Base-by-base conservation (phyloP, 441 rosid genomes). In the Metrosideros polymorpha region DNA sequence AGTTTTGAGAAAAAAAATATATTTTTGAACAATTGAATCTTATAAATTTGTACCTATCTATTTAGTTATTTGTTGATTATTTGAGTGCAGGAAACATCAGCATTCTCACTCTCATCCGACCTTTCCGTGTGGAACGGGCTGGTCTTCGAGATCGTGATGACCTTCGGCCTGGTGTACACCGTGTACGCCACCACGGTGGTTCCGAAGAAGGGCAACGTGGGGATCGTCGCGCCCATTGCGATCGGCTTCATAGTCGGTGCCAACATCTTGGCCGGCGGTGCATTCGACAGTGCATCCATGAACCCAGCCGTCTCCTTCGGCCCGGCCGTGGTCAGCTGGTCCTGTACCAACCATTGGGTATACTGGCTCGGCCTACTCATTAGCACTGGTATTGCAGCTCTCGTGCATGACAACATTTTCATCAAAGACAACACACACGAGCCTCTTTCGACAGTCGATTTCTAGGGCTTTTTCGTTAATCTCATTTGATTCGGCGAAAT, bases 191-290 rank as follows among this genome's bases (percentile, higher is more conserved):
- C 95, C 5, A 94, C 95, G 61, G 90, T 92, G 85, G 96, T 93
- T 87, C 95, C 94, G 47, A 94, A 89, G 92, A 93, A 90, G 84
- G 94, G 96, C 27, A 89, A 90, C 55, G 50, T 91, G 22, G 96
- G 96, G 14, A 89, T 87, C 25, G 89, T 94, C 82, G 96, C 96
- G 59, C 96, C 95, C 12, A 84, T 93, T 2, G 96, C 93, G 1
- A 94, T 94, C 42, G 96, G 96, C 30, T 90, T 92, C 87, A 92
- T 92, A 53, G 96, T 94, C n/a, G 96, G 95, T 6, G 96, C 96
- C 56, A 94, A 93, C 88, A 94, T 94, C 82, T 90, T 94, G 77
- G 96, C 91, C 0, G 96, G 96, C 52, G 95, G 96, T 13, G 94
- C 94, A 6, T 94, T 94, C 27, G 95, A 93, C 39, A 94, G 96